These are phyloP conservation scores for Aspergillus udagawae DNA, from an alignment of 2,329 filamentous ascomycete genomes.

Conservation along the genomic window DNA sequence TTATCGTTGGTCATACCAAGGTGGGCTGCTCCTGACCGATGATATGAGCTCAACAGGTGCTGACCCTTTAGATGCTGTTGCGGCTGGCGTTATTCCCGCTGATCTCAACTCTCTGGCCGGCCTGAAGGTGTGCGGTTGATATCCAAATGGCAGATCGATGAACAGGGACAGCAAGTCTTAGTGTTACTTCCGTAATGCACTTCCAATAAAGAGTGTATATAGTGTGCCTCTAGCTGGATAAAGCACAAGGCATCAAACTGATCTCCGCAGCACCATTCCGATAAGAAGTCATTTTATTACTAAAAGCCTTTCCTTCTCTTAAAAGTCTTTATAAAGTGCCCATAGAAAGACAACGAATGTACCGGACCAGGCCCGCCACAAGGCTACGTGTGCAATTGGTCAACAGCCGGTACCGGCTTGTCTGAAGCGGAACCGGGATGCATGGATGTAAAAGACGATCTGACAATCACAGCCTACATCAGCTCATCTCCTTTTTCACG, in stretches of 20 bases:
- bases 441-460: background rate
- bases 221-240: background rate
- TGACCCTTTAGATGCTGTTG: slow-evolving; percentile 39
- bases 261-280: background rate
- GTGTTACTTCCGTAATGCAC: no score
- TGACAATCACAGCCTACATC: background rate
- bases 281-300: background rate
- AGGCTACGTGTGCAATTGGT: background rate
- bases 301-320: no score
- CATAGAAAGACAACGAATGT: background rate
- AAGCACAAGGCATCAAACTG: background rate
- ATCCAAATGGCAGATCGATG: background rate
- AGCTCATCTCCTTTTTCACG: background rate
- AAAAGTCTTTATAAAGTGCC: background rate
- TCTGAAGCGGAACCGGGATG: background rate
- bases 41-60: slow-evolving; percentile 43
- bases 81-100: slow-evolving; percentile 38
- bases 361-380: background rate
- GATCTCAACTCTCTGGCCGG: slow-evolving; percentile 18
- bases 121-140: slow-evolving; percentile 1
- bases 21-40: slow-evolving; percentile 8
- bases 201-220: background rate
- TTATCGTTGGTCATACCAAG: slow-evolving; percentile 28
- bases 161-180: background rate
- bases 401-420: background rate